These are phyloP conservation scores for Leishmania gerbilli DNA, from an alignment of 208 protist species.

Conservation along the genomic window DNA sequence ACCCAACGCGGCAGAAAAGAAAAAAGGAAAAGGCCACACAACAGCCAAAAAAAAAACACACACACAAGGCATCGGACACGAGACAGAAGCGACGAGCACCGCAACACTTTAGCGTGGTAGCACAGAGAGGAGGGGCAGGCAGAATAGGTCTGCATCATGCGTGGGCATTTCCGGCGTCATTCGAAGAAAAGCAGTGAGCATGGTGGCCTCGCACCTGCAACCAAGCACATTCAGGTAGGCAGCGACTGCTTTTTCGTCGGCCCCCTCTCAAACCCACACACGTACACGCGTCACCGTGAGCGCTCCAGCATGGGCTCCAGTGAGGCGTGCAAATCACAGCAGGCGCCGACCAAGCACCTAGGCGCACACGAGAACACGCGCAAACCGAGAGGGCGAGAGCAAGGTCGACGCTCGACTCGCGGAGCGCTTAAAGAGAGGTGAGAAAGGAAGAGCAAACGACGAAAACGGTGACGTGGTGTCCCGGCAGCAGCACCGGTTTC, in stretches of 20 bases:
- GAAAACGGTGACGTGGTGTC: neutral
- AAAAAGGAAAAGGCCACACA: neutral
- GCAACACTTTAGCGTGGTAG: neutral
- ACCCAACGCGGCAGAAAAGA: neutral
- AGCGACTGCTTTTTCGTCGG: neutral
- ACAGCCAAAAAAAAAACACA: neutral
- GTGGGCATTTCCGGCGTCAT: neutral
- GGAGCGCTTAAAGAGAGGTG: neutral
- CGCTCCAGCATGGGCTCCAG: neutral
- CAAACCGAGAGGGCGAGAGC: neutral
- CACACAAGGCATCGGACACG: neutral
- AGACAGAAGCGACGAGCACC: neutral
- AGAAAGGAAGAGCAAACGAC: neutral
- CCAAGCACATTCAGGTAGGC: neutral
- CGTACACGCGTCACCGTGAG: neutral
- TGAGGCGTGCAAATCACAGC: neutral
- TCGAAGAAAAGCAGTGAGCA: neutral
- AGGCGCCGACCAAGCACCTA: neutral
- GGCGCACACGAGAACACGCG: neutral
- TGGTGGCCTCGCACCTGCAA: neutral
- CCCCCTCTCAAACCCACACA: neutral
- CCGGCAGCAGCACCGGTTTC: neutral
- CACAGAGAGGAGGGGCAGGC: neutral
- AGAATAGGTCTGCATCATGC: neutral
- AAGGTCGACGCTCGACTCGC: neutral